phyloP scores from a whole-genome alignment of 352 stramenopile species.

The Phytophthora europaea region DNA sequence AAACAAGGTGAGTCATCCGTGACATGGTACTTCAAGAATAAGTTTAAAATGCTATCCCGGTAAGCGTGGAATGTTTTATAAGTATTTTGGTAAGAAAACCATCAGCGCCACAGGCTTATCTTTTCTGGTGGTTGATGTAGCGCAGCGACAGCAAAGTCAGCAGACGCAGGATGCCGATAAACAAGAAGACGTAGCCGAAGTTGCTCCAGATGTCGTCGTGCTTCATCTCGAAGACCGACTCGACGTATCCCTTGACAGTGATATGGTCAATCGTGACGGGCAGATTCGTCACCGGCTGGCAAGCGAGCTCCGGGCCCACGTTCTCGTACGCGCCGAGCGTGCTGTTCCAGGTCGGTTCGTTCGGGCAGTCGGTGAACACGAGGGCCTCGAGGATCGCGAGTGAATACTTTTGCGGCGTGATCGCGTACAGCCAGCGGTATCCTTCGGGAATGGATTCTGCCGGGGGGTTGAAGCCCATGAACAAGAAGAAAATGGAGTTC shows the following conservation, averaged over 20 bases:
- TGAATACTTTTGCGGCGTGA: constrained; percentile 45
- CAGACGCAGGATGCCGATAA: constrained; percentile 38
- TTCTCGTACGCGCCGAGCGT: constrained; percentile 20
- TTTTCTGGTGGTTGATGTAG: constrained; percentile 51
- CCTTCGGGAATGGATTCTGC: constrained; percentile 30
- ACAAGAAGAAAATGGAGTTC: constrained; percentile 42
- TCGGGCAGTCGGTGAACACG: constrained; percentile 14
- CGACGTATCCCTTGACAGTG: constrained; percentile 38
- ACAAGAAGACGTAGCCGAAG: constrained; percentile 35
- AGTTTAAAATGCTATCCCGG: too few species aligned
- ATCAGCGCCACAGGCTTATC: constrained; percentile 17
- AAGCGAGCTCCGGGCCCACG: constrained; percentile 28
- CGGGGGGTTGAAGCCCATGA: constrained; percentile 40
- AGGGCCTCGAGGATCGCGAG: constrained; percentile 31
- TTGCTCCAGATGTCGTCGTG: constrained; percentile 32
- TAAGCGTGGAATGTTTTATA: too few species aligned
- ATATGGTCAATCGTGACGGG: constrained; percentile 28
- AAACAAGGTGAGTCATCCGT: neutral
- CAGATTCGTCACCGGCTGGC: constrained; percentile 21
- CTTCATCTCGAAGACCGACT: constrained; percentile 34
- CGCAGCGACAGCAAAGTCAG: constrained; percentile 43
- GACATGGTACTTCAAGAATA: neutral
- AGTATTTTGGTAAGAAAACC: too few species aligned
- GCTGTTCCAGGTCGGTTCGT: constrained; percentile 32
- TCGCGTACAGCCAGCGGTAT: constrained; percentile 38